Conservation (phyloP, 768 basidiomycete genomes). For the Mrakia frigida region DNA sequence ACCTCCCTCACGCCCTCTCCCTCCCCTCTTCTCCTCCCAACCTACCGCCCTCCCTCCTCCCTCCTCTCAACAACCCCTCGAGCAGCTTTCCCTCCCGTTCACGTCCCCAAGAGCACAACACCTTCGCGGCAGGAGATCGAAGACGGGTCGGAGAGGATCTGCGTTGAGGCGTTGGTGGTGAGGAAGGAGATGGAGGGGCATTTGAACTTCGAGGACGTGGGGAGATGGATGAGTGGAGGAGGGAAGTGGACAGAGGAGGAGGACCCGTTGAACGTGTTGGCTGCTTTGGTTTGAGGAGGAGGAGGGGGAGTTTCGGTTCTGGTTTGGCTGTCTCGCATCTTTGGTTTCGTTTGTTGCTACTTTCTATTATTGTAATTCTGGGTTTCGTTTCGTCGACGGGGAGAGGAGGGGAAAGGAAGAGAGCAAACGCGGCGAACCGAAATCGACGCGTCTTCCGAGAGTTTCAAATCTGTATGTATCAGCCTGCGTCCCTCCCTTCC, state of each 20-base stretch:
- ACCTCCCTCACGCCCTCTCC: conserved; percentile 2
- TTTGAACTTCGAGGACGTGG: conserved; percentile 27
- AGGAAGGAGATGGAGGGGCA: conserved; percentile 30
- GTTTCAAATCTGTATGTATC: too few species aligned
- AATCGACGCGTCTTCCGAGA: too few species aligned
- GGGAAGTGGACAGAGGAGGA: not conserved
- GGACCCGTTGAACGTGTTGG: too few species aligned
- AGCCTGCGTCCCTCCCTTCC: too few species aligned
- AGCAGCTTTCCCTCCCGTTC: not conserved
- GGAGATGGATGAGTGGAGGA: conserved; percentile 12
- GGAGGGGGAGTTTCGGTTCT: not conserved
- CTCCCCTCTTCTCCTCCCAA: conserved; percentile 14
- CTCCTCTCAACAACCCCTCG: conserved; percentile 11
- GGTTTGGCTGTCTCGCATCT: not conserved
- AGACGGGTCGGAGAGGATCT: conserved; percentile 28
- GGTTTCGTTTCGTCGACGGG: too few species aligned
- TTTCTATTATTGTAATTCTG: too few species aligned
- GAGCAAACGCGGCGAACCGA: too few species aligned
- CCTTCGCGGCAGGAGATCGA: not conserved
- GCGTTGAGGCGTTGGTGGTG: conserved; percentile 29
- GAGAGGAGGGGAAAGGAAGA: too few species aligned
- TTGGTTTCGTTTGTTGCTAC: too few species aligned
- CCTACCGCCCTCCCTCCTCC: conserved; percentile 25
- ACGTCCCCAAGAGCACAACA: not conserved
- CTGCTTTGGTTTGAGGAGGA: not conserved